These are phyloP conservation scores for Cryptococcus sp. DNA, from an alignment of 1,284 basidiomycete genomes.

Conservation along the genomic window DNA sequence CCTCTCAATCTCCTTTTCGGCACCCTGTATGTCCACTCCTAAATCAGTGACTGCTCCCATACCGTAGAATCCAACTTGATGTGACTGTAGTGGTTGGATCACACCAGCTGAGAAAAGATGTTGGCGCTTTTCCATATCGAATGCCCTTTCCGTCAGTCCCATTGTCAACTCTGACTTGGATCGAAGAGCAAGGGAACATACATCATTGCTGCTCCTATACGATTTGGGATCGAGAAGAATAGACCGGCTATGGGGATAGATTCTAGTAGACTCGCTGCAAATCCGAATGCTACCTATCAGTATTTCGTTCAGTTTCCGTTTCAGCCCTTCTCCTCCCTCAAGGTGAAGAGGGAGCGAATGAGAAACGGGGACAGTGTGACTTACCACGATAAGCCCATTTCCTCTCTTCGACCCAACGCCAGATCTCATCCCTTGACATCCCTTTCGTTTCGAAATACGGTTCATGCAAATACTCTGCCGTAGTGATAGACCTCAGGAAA, in stretches of 20 bases:
- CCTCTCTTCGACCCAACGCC: conserved; percentile 75
- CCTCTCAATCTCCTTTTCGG: conserved; percentile 31
- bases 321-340: no score
- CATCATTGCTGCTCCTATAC: conserved; percentile 88
- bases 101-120: conserved; percentile 55
- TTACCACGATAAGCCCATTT: conserved; percentile 77
- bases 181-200: conserved; percentile 13
- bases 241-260: conserved; percentile 71
- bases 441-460: conserved; percentile 76
- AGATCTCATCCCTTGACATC: conserved; percentile 65
- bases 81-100: conserved; percentile 39
- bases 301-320: no score
- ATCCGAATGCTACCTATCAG: conserved; percentile 64
- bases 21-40: conserved; percentile 32
- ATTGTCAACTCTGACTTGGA: neutral
- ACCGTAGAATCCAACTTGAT: conserved; percentile 37
- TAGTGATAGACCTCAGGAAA: conserved; percentile 63
- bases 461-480: conserved; percentile 64
- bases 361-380: conserved; percentile 13
- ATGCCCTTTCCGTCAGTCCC: conserved; percentile 35
- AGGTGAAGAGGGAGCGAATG: no score
- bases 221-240: conserved; percentile 74
- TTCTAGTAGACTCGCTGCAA: conserved; percentile 70
- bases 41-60: conserved; percentile 32
- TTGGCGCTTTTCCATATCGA: conserved; percentile 69